phyloP scores from a whole-genome alignment of 305 asterid species.

The Stenogyne calaminthoides region DNA sequence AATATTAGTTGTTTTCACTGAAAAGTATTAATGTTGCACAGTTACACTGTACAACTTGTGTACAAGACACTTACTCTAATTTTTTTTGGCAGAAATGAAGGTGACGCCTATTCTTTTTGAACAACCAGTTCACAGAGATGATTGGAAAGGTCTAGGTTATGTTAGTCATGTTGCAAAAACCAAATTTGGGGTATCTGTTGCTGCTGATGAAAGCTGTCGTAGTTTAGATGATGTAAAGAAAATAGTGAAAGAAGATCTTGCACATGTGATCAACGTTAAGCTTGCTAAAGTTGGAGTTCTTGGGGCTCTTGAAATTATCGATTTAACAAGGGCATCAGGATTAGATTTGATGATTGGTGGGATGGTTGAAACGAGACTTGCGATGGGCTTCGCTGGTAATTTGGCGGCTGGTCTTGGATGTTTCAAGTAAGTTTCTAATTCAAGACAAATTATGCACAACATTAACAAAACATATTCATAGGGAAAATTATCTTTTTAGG shows the following conservation, averaged over 20 bases:
- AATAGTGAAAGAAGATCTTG: constrained; percentile 70
- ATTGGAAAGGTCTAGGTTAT: constrained; percentile 77
- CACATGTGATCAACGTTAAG: constrained; percentile 81
- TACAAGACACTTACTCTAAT: no score
- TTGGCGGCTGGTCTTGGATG: constrained; percentile 94
- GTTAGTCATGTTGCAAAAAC: constrained; percentile 67
- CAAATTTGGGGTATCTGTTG: constrained; percentile 78
- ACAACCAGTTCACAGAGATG: constrained; percentile 93
- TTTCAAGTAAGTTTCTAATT: constrained; percentile 58
- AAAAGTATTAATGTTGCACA: no score
- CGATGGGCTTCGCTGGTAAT: constrained; percentile 94
- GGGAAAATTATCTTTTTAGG: no score
- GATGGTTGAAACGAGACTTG: constrained; percentile 93
- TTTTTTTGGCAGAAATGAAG: constrained; percentile 57
- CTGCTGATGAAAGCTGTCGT: constrained; percentile 94
- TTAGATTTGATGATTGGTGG: constrained; percentile 90
- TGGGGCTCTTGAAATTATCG: constrained; percentile 79
- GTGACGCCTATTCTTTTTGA: constrained; percentile 84
- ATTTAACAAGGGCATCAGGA: constrained; percentile 62
- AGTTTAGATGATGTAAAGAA: constrained; percentile 67
- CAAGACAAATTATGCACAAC: background rate
- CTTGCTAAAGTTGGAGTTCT: constrained; percentile 90
- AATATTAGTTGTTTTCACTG: no score
- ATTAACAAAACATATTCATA: background rate
- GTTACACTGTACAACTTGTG: no score